Percentiles rank a stretch among this genome's conserved stretches.
Evolutionary conservation across 495 filamentous ascomycete genomes (phyloP).

Genomic region (Penicillium maclennaniae): DNA sequence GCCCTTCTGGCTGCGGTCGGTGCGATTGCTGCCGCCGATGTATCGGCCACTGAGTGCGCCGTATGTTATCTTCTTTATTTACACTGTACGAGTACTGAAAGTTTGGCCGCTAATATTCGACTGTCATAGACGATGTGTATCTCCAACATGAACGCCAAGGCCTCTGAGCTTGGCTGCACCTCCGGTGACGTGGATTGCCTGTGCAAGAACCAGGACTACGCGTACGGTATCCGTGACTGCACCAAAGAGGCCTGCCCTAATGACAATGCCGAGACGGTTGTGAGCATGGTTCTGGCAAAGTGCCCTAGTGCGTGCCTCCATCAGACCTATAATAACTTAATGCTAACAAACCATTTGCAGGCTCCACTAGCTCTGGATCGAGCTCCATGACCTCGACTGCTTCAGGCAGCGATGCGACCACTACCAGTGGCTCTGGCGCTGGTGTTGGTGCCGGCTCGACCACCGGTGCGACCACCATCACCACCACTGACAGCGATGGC

Average conservation of each 20-base stretch:
- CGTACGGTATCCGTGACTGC: slow-evolving; percentile 77
- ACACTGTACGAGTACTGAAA: not conserved
- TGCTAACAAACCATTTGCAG: slow-evolving; percentile 4
- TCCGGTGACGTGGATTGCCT: slow-evolving; percentile 59
- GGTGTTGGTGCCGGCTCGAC: not conserved
- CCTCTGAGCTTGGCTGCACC: slow-evolving; percentile 56
- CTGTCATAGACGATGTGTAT: slow-evolving; percentile 60
- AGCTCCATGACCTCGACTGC: slow-evolving; percentile 4
- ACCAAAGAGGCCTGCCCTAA: slow-evolving; percentile 59
- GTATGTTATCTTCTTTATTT: slow-evolving; percentile 16
- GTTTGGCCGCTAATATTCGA: slow-evolving; percentile 3
- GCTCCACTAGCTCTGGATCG: slow-evolving; percentile 2
- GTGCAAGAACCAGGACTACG: slow-evolving; percentile 65
- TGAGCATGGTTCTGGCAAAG: slow-evolving; percentile 33
- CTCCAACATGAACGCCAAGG: slow-evolving; percentile 66
- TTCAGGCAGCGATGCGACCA: slow-evolving; percentile 15
- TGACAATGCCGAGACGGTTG: slow-evolving; percentile 37
- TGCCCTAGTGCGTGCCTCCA: slow-evolving; percentile 26
- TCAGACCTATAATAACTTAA: not conserved
- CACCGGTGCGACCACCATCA: not conserved
- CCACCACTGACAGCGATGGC: not conserved
- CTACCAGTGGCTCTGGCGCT: not conserved
- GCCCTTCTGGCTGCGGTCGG: slow-evolving; percentile 34
- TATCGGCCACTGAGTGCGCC: slow-evolving; percentile 36
- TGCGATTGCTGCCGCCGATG: slow-evolving; percentile 25